phyloP scores from a whole-genome alignment of 1,284 basidiomycete species.

The Thecaphora thlaspeos region DNA sequence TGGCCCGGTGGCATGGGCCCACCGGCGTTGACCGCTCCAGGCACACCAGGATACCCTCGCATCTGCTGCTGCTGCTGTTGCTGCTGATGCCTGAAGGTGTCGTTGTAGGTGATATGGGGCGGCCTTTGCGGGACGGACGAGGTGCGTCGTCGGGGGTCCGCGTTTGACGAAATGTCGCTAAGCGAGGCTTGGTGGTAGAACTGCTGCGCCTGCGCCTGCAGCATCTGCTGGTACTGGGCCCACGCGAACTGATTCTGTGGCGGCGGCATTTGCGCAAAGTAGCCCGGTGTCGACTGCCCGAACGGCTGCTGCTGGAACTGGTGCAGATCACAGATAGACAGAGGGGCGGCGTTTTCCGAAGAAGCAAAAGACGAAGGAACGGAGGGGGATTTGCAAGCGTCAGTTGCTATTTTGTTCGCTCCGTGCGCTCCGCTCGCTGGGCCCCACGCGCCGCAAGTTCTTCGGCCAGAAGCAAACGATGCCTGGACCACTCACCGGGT shows the following conservation, averaged over 20 bases:
- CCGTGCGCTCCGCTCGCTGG: too few relatives aligned
- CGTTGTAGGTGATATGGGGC: slow-evolving; percentile 42
- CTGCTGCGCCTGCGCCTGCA: slow-evolving; percentile 38
- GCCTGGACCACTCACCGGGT: too few relatives aligned
- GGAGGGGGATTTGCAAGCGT: neutral
- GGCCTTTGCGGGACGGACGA: slow-evolving; percentile 49
- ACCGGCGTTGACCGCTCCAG: slow-evolving; percentile 12
- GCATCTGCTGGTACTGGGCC: slow-evolving; percentile 50
- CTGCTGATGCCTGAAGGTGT: slow-evolving; percentile 39
- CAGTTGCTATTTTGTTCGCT: too few relatives aligned
- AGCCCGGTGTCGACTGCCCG: slow-evolving; percentile 38
- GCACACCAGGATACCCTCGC: slow-evolving; percentile 23
- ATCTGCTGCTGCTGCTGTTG: slow-evolving; percentile 11
- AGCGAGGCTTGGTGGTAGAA: slow-evolving; percentile 20
- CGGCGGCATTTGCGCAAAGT: slow-evolving; percentile 30
- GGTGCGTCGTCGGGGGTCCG: slow-evolving; percentile 38
- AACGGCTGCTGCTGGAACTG: slow-evolving; percentile 40
- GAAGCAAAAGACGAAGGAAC: neutral
- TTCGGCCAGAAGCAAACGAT: too few relatives aligned
- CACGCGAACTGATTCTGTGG: slow-evolving; percentile 42
- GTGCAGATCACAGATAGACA: too few relatives aligned
- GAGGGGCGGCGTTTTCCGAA: neutral
- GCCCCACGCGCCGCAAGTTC: too few relatives aligned
- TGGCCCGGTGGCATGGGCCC: too few relatives aligned
- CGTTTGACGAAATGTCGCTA: slow-evolving; percentile 12